phyloP scores from a whole-genome alignment of 257 asterid species.

The Nicotiana otophora region DNA sequence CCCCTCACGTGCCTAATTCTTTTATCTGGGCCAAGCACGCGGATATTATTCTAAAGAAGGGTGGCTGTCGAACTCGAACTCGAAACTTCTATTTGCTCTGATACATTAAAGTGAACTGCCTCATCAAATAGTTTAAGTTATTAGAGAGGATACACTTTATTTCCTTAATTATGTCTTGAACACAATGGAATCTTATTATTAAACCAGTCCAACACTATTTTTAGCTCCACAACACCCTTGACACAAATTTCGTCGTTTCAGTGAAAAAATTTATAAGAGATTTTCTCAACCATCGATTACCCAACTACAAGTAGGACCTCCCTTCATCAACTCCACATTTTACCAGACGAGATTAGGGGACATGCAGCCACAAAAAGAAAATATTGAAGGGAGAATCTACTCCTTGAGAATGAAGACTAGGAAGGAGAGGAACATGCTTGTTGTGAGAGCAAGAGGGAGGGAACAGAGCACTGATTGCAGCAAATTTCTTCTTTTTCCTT shows the following conservation, averaged over 20 bases:
- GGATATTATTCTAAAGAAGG: background rate
- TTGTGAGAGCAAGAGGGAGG: too few relatives aligned
- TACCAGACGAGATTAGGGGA: background rate
- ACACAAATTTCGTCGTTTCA: background rate
- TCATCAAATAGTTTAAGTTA: background rate
- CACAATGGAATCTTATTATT: background rate
- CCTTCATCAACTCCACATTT: background rate
- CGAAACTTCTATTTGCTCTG: background rate
- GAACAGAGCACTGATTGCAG: too few relatives aligned
- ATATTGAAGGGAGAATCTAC: too few relatives aligned
- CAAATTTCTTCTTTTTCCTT: too few relatives aligned
- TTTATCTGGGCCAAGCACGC: background rate
- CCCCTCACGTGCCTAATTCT: background rate
- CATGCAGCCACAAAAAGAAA: too few relatives aligned
- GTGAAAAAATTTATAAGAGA: too few relatives aligned
- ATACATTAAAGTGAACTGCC: background rate
- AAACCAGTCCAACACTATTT: background rate
- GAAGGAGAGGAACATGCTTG: too few relatives aligned
- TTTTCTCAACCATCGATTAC: background rate
- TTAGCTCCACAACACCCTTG: background rate
- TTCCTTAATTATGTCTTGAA: background rate
- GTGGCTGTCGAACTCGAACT: background rate
- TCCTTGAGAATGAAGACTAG: too few relatives aligned
- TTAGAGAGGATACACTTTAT: background rate
- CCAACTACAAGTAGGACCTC: background rate